A percentile compares a stretch with the other conserved stretches of the same genome.
These are phyloP conservation scores for Plasmodium vinckei DNA, from an alignment of 169 alveolate genomes.

Conservation along the genomic window DNA sequence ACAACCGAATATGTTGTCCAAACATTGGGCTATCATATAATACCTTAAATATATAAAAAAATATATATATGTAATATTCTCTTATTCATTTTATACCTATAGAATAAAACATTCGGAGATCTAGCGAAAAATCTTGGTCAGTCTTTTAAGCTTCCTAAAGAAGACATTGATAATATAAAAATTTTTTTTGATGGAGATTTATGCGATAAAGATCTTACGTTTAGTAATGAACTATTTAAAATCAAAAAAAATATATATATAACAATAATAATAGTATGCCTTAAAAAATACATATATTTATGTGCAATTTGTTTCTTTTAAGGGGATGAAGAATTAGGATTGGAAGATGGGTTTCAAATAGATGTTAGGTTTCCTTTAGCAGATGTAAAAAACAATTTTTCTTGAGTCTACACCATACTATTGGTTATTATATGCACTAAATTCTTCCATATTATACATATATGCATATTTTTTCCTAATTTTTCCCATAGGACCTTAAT, in stretches of 20 bases:
- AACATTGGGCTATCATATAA: no score
- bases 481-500: constrained; percentile 18
- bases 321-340: constrained; percentile 58
- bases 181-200: constrained; percentile 72
- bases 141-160: constrained; percentile 48
- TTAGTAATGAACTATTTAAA: constrained; percentile 15
- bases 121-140: constrained; percentile 47
- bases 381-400: constrained; percentile 12
- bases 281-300: not conserved
- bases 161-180: constrained; percentile 56
- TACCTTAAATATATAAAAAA: no score
- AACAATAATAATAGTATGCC: not conserved
- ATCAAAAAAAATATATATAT: not conserved
- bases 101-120: constrained; percentile 74
- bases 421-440: no score
- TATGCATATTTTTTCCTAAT: not conserved
- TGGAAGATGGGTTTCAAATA: constrained; percentile 71
- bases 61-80: not conserved
- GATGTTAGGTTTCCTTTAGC: constrained; percentile 66
- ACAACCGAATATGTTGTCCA: no score
- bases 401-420: not conserved
- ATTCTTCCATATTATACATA: no score
- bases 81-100: not conserved
- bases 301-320: not conserved
- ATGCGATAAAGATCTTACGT: constrained; percentile 44